Base-by-base conservation (phyloP, 495 filamentous ascomycete species). In the Glonium stellatum region DNA sequence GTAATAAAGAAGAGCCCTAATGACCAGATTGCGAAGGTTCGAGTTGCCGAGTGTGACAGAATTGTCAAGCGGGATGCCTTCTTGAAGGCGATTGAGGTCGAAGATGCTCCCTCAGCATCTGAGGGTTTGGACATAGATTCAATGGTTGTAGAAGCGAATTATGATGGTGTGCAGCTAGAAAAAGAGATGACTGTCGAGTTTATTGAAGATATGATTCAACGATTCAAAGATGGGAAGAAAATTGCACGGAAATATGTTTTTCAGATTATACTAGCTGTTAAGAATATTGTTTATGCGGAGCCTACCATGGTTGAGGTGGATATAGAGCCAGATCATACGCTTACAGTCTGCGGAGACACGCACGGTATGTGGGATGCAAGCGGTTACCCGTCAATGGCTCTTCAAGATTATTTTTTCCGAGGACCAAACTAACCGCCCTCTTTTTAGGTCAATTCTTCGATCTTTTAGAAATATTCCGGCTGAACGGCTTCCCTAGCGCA, bases 261-360 rank as follows among this genome's bases (percentile, higher is more conserved):
- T 79, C 89, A 96, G 71, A 99, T 99, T 65, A 77, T 97, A 64
- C 77, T 96, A 63, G 88, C 88, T 27, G 90, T 95, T 62, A 88
- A 86, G 73, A 85, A 95, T 23, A 81, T 97, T 57, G 89, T 96
- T 48, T 90, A 91, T 69, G 82, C 87, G 44, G 93, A 97, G 77
- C 83, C 93, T 25, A 99, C 93, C 1, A 96, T 99, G 93, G 91
- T 96, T 23, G 93, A 99, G 78, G 82, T 92, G 73, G 87, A 87
- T 25, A 84, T 99, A 51, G 80, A 83, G 12, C 73, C 87, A 42
- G 91, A 83, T 54, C 82, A 85, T 44, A 80, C 84, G 66, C 76
- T 99, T 69, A 99, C 93, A 1, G 90, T 99, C 37, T 99, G 93
- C 70, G 93, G 93, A 71, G 93, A 99, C 72, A 99, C 93, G 5